phyloP scores from a whole-genome alignment of 148 eudicot genomes.

The Rhododendron griersonianum region DNA sequence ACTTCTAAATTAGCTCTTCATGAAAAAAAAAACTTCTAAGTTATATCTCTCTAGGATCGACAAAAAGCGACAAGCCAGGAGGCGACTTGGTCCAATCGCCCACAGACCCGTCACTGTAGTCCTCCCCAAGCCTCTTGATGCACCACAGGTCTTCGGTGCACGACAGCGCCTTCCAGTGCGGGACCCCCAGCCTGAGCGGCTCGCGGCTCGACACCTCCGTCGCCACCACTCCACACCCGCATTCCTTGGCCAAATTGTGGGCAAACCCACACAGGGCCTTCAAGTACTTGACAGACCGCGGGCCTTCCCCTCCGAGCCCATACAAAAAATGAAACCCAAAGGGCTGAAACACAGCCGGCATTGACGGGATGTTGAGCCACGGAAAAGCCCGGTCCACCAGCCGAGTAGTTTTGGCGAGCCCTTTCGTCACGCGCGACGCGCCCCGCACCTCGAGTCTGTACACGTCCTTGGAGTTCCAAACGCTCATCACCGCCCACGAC shows the following conservation, averaged over 20 bases:
- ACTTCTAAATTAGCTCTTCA: not conserved
- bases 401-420: slow-evolving; percentile 52
- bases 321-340: slow-evolving; percentile 83
- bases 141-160: slow-evolving; percentile 79
- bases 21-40: not conserved
- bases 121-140: slow-evolving; percentile 68
- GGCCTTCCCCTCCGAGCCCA: slow-evolving; percentile 91
- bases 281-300: slow-evolving; percentile 24
- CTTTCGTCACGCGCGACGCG: slow-evolving; percentile 54
- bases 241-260: slow-evolving; percentile 65
- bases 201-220: slow-evolving; percentile 69
- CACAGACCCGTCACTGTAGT: slow-evolving; percentile 58
- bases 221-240: slow-evolving; percentile 71
- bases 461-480: slow-evolving; percentile 69
- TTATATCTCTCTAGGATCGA: slow-evolving; percentile 79
- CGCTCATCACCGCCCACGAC: slow-evolving; percentile 79
- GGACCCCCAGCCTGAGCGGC: slow-evolving; percentile 65
- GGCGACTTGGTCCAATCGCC: slow-evolving; percentile 87
- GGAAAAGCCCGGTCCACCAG: slow-evolving; percentile 75
- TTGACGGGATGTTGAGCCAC: slow-evolving; percentile 54
- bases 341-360: slow-evolving; percentile 69
- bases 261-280: slow-evolving; percentile 56
- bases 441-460: slow-evolving; percentile 68
- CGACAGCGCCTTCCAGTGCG: slow-evolving; percentile 75
- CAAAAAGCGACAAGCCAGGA: slow-evolving; percentile 57